Base-by-base conservation (phyloP, 2,329 filamentous ascomycete species). In the Alternaria metachromatica region DNA sequence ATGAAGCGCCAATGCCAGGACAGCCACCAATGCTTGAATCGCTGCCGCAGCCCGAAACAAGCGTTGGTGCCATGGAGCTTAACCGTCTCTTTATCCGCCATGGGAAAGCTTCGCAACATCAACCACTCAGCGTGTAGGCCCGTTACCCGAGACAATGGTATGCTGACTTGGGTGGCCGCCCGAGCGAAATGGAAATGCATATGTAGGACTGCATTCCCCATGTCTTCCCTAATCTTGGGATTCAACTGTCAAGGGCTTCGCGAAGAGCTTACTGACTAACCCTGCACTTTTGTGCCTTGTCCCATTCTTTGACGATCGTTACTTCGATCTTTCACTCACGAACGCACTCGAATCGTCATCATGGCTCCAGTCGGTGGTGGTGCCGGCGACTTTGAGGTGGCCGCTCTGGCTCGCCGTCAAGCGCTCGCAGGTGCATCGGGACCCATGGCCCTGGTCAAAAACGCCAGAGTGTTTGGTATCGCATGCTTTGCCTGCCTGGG, bases 391-490 rank as follows among this genome's bases (percentile, higher is more conserved):
- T 81, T 82, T 67, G 79, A 82, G 68, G 77, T 76, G 46, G 80
- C 80, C 28, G 81, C 82, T 62, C 62, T 82, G 65, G 71, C 78
- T 58, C 80, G 81, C 63, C 80, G 81, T 37, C 75, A 81, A 66
- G 78, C 76, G 26, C 76, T 83, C 23, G 70, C 76, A 18, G 80
- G 80, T 15, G 60, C 65, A 4, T 78, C 82, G 63, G 84, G 85
- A 21, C 81, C 82, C 20, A 70, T 78, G 68, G 85, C 85, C 5
- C 69, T 87, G 43, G 30, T 87, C 30, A 82, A 82, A 67, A 87
- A 87, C 71, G 73, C 82, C 55, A 84, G 83, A 63, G 85, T 87
- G 23, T 85, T 85, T 66, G 82, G 82, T n/a, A 86, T 87, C 70
- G 84, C 85, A 9, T 82, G 84, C 56, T 87, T 87, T 64, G 82